Base-by-base conservation (phyloP, 1,284 basidiomycete species). In the Ganoderma sinense region DNA sequence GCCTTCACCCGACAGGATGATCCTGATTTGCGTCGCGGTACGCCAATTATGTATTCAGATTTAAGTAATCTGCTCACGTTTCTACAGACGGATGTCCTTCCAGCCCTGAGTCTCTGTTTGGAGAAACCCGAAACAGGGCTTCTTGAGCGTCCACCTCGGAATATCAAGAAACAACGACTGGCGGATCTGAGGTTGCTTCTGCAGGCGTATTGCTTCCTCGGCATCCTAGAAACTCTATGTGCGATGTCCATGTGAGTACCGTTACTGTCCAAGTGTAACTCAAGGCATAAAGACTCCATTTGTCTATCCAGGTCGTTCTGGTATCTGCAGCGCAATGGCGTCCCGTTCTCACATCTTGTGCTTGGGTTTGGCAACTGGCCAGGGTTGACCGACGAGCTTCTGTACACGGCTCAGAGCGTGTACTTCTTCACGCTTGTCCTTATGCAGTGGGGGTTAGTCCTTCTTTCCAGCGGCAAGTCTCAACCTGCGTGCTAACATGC, bases 181-280 rank as follows among this genome's bases (percentile, higher is more conserved):
- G 86, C 81, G 0, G 81, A 86, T 66, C 78, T 79, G 76, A 79
- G 74, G 45, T 82, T 92, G 33, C 81, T 91, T 39, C 73, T 85
- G 3, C 91, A 93, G 33, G 89, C 90, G 1, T 93, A 93, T 77
- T 80, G 84, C 18, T 90, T 91, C 79, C 78, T 91, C 11, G 90
- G 91, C 16, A 68, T 92, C 20, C 69, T 88, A 26, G 87, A 91
- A 77, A 83, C 83, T n/a, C 72, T 88, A 10, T 85, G 84, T 45
- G 84, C 88, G 0, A 84, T 84, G 80, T 78, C 80, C 67, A 86
- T 86, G 86, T 83, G 74, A 74, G 76, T 83, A 20, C 41, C 66
- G 71, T 62, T 74, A 70, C 64, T 55, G 70, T 62, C 66, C 20
- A 71, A 20, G 53, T 41, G 11, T 14, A 33, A 48, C 10, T 33